These are phyloP conservation scores for Geum urbanum DNA, from an alignment of 306 rosid species.

Conservation along the genomic window DNA sequence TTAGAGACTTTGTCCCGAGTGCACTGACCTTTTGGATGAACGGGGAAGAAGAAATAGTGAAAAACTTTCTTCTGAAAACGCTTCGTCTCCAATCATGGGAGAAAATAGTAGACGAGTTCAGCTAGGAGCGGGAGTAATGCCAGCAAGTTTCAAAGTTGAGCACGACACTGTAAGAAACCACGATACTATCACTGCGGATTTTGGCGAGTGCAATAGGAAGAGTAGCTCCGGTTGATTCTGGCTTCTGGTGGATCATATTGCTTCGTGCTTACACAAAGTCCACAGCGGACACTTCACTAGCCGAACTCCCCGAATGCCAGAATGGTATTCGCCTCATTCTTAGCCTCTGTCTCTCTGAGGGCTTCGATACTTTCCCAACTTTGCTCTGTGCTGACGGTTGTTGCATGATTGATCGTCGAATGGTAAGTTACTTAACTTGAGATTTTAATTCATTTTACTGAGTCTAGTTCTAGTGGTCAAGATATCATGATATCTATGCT, in stretches of 20 bases:
- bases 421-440: slow-evolving; percentile 20
- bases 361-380: slow-evolving; percentile 39
- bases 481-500: too few relatives aligned
- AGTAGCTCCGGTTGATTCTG: slow-evolving; percentile 42
- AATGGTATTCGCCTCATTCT: slow-evolving; percentile 36
- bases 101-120: slow-evolving; percentile 32
- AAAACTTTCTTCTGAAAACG: slow-evolving; percentile 35
- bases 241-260: slow-evolving; percentile 39
- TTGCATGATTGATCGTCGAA: slow-evolving; percentile 36
- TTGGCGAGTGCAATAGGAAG: slow-evolving; percentile 40
- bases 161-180: slow-evolving; percentile 26
- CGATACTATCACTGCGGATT: slow-evolving; percentile 30
- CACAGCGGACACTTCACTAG: slow-evolving; percentile 31
- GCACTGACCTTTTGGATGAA: slow-evolving; percentile 39
- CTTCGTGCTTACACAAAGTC: slow-evolving; percentile 41
- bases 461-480: too few relatives aligned
- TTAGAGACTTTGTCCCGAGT: slow-evolving; percentile 38
- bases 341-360: slow-evolving; percentile 31
- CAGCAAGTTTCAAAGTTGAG: slow-evolving; percentile 35
- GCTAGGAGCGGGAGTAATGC: slow-evolving; percentile 40
- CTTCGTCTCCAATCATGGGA: slow-evolving; percentile 34
- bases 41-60: slow-evolving; percentile 30
- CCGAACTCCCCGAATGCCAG: slow-evolving; percentile 38
- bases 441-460: not conserved
- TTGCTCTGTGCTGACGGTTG: slow-evolving; percentile 38